Base-by-base conservation (phyloP, 768 basidiomycete genomes). In the Dictyophora rubrovolvata region DNA sequence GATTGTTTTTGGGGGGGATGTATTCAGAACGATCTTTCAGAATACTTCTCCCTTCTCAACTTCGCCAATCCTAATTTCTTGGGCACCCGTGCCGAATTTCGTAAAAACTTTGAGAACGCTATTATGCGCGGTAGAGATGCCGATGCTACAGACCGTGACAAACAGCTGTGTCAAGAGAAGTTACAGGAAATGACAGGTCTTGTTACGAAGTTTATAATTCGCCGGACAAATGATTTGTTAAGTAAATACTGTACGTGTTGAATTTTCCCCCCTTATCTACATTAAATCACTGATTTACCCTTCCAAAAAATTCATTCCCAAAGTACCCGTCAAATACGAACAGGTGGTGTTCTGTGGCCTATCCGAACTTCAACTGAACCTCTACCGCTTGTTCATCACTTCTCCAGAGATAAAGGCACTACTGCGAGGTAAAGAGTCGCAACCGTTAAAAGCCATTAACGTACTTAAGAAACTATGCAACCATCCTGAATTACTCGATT, bases 251-350 rank as follows among this genome's bases (percentile, higher is more conserved):
- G 93, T 94, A 62, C 63, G 91, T 82, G 16, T 11, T 18, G 20
- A 14, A 16, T 18, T 35, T 16, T 54, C 22, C 10, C 28, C 42
- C 22, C 56, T 51, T 48, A n/a, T 23, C 56, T 18, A 12, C 37
- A 17, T 48, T 64, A 60, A 22, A 51, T 42, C 28, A 28, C 28
- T 28, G 4, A 17, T 61, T 59, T 51, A 63, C 57, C 59, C 36
- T 62, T 48, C 28, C 28, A 28, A 2, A 28, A 28, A 28, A n/a
- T n/a, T 28, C 7, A 28, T 3, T 28, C 28, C 28, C 7, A 1
- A 66, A 98, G 95, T 99, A 28, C 96, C 96, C 9, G 92, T 99
- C 73, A 99, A 99, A 71, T 98, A 98, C 73, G 96, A 98, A 69
- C 93, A 97, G 61, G 89, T 97, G 61, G 93, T 97, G 0, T 97